Percentiles rank a stretch among this genome's conserved stretches.
Conservation (phyloP, 1,284 basidiomycete species). For the Coniophora puteana region DNA sequence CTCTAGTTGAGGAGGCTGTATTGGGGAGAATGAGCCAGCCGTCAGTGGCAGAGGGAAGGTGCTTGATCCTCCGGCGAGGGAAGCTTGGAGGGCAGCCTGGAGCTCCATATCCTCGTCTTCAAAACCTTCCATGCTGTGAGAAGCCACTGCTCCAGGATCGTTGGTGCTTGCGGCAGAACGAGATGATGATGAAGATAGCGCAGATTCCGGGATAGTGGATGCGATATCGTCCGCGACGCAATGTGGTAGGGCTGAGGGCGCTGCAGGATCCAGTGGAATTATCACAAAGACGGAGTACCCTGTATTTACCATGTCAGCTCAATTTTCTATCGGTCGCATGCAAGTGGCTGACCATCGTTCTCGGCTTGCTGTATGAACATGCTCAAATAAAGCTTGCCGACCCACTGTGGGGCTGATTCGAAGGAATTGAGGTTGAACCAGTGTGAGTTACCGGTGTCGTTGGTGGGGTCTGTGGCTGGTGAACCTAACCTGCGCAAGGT, state of each 20-base stretch:
- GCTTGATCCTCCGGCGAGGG: constrained; percentile 37
- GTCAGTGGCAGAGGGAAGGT: constrained; percentile 26
- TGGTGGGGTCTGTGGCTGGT: constrained; percentile 34
- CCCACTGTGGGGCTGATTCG: constrained; percentile 71
- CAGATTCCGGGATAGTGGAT: constrained; percentile 49
- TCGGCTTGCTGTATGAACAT: constrained; percentile 89
- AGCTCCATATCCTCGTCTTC: constrained; percentile 87
- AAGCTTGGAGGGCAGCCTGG: constrained; percentile 82
- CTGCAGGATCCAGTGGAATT: constrained; percentile 46
- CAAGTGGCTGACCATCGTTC: constrained; percentile 53
- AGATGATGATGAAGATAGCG: constrained; percentile 14
- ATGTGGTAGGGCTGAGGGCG: constrained; percentile 49
- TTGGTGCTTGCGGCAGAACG: constrained; percentile 5
- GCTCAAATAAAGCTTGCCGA: constrained; percentile 78
- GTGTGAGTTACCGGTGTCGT: constrained; percentile 53
- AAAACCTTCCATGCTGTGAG: constrained; percentile 35
- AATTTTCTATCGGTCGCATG: neutral
- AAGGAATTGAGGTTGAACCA: constrained; percentile 95
- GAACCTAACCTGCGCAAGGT: constrained; percentile 80
- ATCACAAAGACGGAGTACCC: constrained; percentile 91
- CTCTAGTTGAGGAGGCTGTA: no score
- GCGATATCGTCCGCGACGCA: constrained; percentile 67
- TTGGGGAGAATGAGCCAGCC: constrained; percentile 20
- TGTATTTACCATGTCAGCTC: constrained; percentile 24
- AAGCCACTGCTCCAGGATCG: constrained; percentile 14